Conservation (phyloP, 2,329 filamentous ascomycete species). For the Phyllosticta paracitricarpa region DNA sequence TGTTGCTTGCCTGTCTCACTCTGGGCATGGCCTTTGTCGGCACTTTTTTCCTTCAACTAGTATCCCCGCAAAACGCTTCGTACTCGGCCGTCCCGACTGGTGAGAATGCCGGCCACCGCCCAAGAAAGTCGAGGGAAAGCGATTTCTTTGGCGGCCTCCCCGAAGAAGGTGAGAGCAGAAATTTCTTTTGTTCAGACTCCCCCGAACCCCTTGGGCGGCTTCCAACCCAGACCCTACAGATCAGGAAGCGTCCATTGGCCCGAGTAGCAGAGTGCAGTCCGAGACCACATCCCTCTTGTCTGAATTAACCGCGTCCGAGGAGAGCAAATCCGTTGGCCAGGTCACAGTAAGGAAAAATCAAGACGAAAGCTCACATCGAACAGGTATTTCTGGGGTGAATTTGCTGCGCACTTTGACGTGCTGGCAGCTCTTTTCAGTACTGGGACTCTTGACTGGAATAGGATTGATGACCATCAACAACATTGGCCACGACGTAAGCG, state of each 20-base stretch:
- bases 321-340: conserved; percentile 31
- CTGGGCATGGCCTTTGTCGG: conserved; percentile 63
- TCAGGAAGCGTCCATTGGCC: conserved; percentile 4
- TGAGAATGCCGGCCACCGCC: conserved; percentile 34
- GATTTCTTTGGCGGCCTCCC: conserved; percentile 28
- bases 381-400: conserved; percentile 82
- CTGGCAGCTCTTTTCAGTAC: conserved; percentile 80
- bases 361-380: conserved; percentile 63
- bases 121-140: conserved; percentile 38
- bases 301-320: conserved; percentile 20
- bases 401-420: conserved; percentile 68
- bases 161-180: conserved; percentile 57
- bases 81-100: conserved; percentile 49
- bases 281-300: conserved; percentile 79
- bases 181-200: conserved; percentile 5
- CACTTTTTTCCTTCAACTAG: conserved; percentile 76
- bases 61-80: conserved; percentile 40
- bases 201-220: conserved; percentile 5
- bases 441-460: conserved; percentile 85
- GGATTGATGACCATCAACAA: conserved; percentile 99
- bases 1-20: conserved; percentile 72
- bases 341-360: conserved; percentile 47
- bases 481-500: conserved; percentile 53
- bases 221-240: conserved; percentile 6
- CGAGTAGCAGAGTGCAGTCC: conserved; percentile 41